phyloP scores from a whole-genome alignment of 2,329 filamentous ascomycete genomes.

The Aaosphaeria pasadenensis region DNA sequence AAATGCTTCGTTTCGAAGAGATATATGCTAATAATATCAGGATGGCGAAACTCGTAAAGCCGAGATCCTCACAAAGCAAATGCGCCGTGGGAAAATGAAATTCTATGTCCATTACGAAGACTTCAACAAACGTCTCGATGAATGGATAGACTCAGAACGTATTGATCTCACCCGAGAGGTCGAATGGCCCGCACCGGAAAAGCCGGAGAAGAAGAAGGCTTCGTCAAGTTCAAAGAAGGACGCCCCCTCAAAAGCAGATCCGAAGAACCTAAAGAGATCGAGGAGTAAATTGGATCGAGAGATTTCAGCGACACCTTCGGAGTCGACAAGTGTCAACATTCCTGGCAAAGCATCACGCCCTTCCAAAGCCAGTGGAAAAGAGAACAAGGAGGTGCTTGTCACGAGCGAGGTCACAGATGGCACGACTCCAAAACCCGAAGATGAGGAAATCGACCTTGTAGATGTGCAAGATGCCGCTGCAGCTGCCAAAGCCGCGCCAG shows the following conservation, averaged over 20 bases:
- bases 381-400: conserved; percentile 53
- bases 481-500: conserved; percentile 50
- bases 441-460: conserved; percentile 51
- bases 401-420: conserved; percentile 47
- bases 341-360: conserved; percentile 46
- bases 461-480: conserved; percentile 53
- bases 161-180: conserved; percentile 89
- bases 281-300: conserved; percentile 51
- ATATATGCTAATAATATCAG: conserved; percentile 32
- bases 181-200: conserved; percentile 92
- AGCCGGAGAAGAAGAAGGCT: conserved; percentile 82
- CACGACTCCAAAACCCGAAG: conserved; percentile 49
- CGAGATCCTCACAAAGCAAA: conserved; percentile 92
- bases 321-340: conserved; percentile 51
- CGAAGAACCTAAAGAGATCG: conserved; percentile 46
- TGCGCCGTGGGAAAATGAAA: conserved; percentile 80
- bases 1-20: too few species aligned
- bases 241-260: conserved; percentile 43
- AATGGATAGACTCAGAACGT: conserved; percentile 82
- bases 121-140: conserved; percentile 87
- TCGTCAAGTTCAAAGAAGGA: conserved; percentile 41
- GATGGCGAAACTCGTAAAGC: conserved; percentile 85
- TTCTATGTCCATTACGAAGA: conserved; percentile 98
- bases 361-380: conserved; percentile 59
- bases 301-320: conserved; percentile 54